Conservation (phyloP, 768 basidiomycete species). For the Suillus variegatus region DNA sequence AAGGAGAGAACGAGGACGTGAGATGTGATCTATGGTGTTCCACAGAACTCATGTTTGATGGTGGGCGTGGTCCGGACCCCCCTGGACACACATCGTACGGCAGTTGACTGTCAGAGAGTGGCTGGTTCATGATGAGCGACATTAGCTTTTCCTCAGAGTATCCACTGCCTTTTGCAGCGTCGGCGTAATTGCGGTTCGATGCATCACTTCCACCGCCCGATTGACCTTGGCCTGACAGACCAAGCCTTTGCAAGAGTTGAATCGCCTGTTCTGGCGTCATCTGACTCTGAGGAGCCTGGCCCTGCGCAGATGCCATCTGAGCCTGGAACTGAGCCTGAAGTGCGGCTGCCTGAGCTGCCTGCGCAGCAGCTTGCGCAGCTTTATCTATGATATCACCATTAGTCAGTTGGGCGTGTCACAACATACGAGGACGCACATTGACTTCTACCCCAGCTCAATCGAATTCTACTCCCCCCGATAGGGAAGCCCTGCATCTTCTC, state of each 20-base stretch:
- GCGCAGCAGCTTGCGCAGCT: constrained; percentile 88
- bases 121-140: constrained; percentile 21
- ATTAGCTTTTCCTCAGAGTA: constrained; percentile 26
- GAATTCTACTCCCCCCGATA: constrained; percentile 87
- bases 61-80: constrained; percentile 17
- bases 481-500: constrained; percentile 98
- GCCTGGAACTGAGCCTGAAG: constrained; percentile 49
- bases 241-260: constrained; percentile 59
- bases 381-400: constrained; percentile 55
- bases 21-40: constrained; percentile 24
- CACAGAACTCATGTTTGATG: constrained; percentile 14
- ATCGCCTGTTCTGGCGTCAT: constrained; percentile 66
- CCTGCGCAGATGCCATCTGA: constrained; percentile 23
- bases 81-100: constrained; percentile 24
- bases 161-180: constrained; percentile 19
- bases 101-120: constrained; percentile 18
- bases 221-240: constrained; percentile 38
- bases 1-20: constrained; percentile 60
- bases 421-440: constrained; percentile 57
- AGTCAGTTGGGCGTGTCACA: constrained; percentile 7
- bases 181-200: constrained; percentile 11
- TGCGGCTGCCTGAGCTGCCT: constrained; percentile 76
- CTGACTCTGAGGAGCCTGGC: constrained; percentile 21
- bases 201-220: constrained; percentile 13
- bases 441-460: constrained; percentile 91